Base-by-base conservation (phyloP, 2,329 filamentous ascomycete species). In the Phyllosticta citrichinensis region DNA sequence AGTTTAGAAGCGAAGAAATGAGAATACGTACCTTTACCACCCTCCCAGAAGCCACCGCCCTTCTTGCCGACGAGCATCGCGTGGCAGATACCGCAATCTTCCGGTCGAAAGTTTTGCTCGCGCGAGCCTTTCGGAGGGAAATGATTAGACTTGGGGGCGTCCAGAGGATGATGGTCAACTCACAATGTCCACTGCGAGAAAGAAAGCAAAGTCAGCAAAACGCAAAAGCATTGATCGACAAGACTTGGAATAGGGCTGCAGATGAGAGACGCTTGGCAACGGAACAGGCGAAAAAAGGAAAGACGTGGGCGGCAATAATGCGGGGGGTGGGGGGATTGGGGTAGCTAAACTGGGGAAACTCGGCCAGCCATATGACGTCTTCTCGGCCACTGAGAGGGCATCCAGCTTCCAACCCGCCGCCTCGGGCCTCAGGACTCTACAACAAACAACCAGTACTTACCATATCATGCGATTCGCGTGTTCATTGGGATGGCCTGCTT, bases 401-500 rank as follows among this genome's bases (percentile, higher is more conserved):
- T 22, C 52, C 22, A 52, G 22, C 22, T 22, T 22, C 27, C 27
- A 30, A 30, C 33, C 33, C 33, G 33, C 33, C 33, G 33, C 33
- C 33, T 40, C 33, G 33, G 33, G 33, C 33, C 33, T 33, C 30
- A 33, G 30, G 30, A 33, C 30, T 30, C 27, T n/a, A 52, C 59
- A 50, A 27, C 54, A 50, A 57, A 25, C n/a, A 35, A 3, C 27
- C 27, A 30, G 27, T 5, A 68, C 75, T 62, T 73, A 79, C 77
- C 88, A 93, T 40, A 93, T 84, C 88, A 94, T 94, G 56, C 89
- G 80, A 68, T 87, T 90, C 8, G 90, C 90, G 80, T 89, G 90
- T 75, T 94, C 90, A 65, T 89, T 86, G 8, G 82, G 76, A 74
- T 95, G 90, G 57, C 87, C 85, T 66, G 85, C 83, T 10, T 76